Evolutionary conservation across 208 protist genomes (phyloP), one percentile per base, ranked within the genome.

Genomic region (Wallacemonas sp.): DNA sequence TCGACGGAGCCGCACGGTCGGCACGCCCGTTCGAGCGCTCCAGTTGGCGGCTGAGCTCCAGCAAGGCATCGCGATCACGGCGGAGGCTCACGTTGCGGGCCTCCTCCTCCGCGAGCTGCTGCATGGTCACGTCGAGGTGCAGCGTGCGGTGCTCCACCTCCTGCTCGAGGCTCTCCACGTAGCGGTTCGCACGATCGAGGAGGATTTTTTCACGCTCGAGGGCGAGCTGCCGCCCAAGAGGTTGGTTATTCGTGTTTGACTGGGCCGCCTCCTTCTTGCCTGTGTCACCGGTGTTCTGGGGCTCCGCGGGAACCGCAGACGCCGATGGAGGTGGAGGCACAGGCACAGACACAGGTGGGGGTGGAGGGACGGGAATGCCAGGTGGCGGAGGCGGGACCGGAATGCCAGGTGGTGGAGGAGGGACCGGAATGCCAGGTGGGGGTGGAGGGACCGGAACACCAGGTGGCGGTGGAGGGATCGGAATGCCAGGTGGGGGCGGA

Each of bases 101-200:
- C 65, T 79, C 77, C 57, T 86, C 74, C 61, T 84, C 83, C 31
- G 70, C 77, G 18, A 89, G 66, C 64, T 80, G 79, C 38, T 79
- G 77, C 20, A 69, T 59, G 39, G 77, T 66, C 11, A 77, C 65
- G 49, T 86, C 69, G 52, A 84, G 67, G 61, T 86, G 80, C 10
- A 74, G 25, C 8, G 67, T 64, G 26, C 74, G 79, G 68, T 86
- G 80, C 57, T 72, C 46, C 57, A 89, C 74, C 68, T 89, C 80
- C 65, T 83, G 64, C 61, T 89, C 79, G 2, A 89, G 65, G 20
- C 57, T 49, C 65, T 68, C 67, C 8, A 89, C 83, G 57, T 89
- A 89, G 46, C 76, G 65, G 38, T 76, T 80, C 10, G 83, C 83
- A 45, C 78, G 70, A n/a, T 77, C 66, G 29, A 89, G 52, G 18